phyloP scores from a whole-genome alignment of 805 yeast species.

The Metschnikowia sp. region DNA sequence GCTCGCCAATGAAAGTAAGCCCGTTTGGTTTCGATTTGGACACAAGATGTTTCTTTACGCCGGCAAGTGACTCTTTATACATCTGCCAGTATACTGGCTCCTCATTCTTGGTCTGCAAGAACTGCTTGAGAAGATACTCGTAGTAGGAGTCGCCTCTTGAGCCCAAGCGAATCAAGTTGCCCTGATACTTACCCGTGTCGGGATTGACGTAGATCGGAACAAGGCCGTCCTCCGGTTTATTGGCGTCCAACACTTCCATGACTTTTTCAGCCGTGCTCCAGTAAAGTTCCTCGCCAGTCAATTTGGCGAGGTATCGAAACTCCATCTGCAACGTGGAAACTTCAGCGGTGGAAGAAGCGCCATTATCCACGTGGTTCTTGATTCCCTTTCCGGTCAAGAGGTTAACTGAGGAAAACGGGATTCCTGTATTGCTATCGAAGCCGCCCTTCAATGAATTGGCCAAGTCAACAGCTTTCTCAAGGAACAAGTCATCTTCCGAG shows the following conservation, averaged over 20 bases:
- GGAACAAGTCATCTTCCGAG: constrained; percentile 62
- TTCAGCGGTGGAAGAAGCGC: constrained; percentile 88
- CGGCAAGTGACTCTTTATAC: constrained; percentile 74
- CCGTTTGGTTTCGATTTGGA: constrained; percentile 58
- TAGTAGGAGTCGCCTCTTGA: constrained; percentile 93
- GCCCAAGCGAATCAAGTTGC: constrained; percentile 70
- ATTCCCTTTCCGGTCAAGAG: constrained; percentile 60
- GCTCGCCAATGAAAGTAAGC: constrained; percentile 73
- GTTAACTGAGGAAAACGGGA: constrained; percentile 80
- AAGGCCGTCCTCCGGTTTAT: constrained; percentile 66
- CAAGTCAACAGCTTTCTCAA: constrained; percentile 75
- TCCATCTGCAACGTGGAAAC: constrained; percentile 85
- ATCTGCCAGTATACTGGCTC: constrained; percentile 63
- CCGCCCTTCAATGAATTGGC: constrained; percentile 74
- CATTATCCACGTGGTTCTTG: constrained; percentile 60
- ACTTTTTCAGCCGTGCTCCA: constrained; percentile 79
- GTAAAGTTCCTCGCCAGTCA: constrained; percentile 75
- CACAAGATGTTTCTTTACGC: constrained; percentile 68
- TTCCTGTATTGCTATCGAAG: constrained; percentile 60
- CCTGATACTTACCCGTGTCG: constrained; percentile 65
- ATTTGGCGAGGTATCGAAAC: constrained; percentile 71
- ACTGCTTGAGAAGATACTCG: constrained; percentile 84
- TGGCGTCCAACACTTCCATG: constrained; percentile 64
- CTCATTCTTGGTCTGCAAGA: constrained; percentile 65
- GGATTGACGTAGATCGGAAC: constrained; percentile 81